Evolutionary conservation across 805 yeast species (phyloP).

Genomic region (Blastobotrys terrestris): DNA sequence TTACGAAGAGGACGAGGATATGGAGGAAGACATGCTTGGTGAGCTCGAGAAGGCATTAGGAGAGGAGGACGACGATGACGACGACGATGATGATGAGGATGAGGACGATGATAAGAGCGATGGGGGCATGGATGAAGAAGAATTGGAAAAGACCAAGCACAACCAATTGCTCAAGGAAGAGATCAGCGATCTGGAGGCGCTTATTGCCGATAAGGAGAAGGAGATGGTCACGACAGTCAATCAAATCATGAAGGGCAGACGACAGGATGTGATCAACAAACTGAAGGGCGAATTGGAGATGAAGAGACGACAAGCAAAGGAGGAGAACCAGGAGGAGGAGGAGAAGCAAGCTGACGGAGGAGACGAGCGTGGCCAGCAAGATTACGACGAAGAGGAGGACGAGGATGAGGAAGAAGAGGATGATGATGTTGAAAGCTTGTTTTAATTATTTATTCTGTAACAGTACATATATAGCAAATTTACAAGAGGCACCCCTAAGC

Average conservation of each 20-base stretch:
- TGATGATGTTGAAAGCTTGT: slow-evolving; percentile 22
- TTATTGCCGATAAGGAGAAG: slow-evolving; percentile 66
- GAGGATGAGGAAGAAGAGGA: slow-evolving; percentile 34
- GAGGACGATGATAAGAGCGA: slow-evolving; percentile 53
- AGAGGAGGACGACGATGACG: slow-evolving; percentile 42
- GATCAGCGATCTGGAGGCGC: slow-evolving; percentile 70
- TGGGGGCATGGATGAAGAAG: slow-evolving; percentile 45
- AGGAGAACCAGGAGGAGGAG: slow-evolving; percentile 23
- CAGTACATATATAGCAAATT: no score
- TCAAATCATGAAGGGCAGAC: slow-evolving; percentile 81
- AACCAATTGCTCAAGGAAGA: slow-evolving; percentile 77
- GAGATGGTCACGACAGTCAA: slow-evolving; percentile 65
- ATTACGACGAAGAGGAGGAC: slow-evolving; percentile 25
- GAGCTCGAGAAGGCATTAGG: slow-evolving; percentile 31
- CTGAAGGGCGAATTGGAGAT: slow-evolving; percentile 75
- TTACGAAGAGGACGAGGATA: slow-evolving; percentile 25
- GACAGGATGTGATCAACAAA: slow-evolving; percentile 71
- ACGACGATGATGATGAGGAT: slow-evolving; percentile 47
- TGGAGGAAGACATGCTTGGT: slow-evolving; percentile 22
- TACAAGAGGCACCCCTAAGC: no score
- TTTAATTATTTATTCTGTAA: slow-evolving; percentile 11
- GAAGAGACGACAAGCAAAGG: slow-evolving; percentile 52
- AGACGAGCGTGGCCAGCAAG: slow-evolving; percentile 15
- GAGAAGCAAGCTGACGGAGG: slow-evolving; percentile 20
- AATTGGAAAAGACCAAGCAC: slow-evolving; percentile 45